Conservation (phyloP, 176 grass and related monocot species). For the Carex cristatella region DNA sequence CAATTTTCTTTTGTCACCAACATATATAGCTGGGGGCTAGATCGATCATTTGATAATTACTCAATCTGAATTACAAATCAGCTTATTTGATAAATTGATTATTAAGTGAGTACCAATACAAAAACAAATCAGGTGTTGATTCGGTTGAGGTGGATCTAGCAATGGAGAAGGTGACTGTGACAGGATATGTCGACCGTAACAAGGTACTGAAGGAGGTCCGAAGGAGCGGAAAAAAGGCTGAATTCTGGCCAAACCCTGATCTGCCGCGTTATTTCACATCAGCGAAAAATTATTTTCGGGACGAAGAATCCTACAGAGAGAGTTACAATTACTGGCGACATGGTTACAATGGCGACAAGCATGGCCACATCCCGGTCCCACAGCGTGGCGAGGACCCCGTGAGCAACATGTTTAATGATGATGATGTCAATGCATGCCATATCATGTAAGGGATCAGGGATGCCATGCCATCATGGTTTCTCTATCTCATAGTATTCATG, state of each 20-base stretch:
- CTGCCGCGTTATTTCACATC: conserved; percentile 47
- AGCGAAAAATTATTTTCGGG: conserved; percentile 43
- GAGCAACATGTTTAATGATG: conserved; percentile 71
- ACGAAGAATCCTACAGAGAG: conserved; percentile 38
- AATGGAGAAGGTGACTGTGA: conserved; percentile 80
- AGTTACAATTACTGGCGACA: conserved; percentile 65
- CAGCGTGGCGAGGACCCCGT: conserved; percentile 33
- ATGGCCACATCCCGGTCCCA: conserved; percentile 33
- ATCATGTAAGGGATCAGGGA: conserved; percentile 27
- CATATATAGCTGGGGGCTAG: no score
- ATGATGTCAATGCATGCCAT: conserved; percentile 57
- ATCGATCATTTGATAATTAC: not conserved
- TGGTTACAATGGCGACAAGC: conserved; percentile 55
- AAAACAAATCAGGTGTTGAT: conserved; percentile 39
- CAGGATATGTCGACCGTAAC: conserved; percentile 56
- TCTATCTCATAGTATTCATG: not conserved
- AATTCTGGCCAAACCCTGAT: conserved; percentile 58
- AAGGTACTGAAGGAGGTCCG: conserved; percentile 57
- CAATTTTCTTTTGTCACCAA: no score
- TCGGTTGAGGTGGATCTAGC: conserved; percentile 53
- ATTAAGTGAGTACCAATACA: not conserved
- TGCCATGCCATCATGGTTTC: not conserved
- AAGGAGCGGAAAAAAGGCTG: conserved; percentile 75
- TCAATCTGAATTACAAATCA: not conserved
- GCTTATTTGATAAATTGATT: not conserved